phyloP scores from a whole-genome alignment of 148 eudicot genomes.

The Rhododendron ferrugineum region DNA sequence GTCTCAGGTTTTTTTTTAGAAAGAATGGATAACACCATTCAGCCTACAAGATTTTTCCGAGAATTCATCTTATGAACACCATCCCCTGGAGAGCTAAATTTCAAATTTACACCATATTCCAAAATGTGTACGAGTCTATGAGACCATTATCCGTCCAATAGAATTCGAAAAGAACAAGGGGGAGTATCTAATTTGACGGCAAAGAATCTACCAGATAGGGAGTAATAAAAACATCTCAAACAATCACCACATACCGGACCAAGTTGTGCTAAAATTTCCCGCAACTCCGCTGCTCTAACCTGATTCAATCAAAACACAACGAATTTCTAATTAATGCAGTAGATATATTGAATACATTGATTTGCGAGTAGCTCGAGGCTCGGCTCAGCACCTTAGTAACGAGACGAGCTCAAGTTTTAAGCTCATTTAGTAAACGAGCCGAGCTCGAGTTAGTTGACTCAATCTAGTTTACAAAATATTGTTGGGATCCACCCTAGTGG shows the following conservation, averaged over 20 bases:
- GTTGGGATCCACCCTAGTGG: too few species aligned
- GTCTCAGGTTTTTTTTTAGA: not conserved
- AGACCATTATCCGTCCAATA: not conserved
- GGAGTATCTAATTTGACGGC: not conserved
- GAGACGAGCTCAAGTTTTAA: not conserved
- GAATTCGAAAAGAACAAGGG: not conserved
- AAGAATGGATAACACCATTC: not conserved
- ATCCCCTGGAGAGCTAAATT: not conserved
- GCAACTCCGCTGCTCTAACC: slow-evolving; percentile 92
- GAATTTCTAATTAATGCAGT: not conserved
- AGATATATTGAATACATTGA: not conserved
- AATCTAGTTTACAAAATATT: not conserved
- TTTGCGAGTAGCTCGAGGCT: not conserved
- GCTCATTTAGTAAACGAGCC: not conserved
- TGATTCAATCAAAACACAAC: slow-evolving; percentile 9
- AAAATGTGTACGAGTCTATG: not conserved
- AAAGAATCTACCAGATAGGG: not conserved
- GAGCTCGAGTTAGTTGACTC: not conserved
- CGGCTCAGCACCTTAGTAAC: not conserved
- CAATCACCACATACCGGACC: slow-evolving; percentile 61
- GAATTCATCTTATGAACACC: not conserved
- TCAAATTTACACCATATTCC: not conserved
- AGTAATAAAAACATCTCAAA: not conserved
- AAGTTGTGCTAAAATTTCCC: slow-evolving; percentile 74
- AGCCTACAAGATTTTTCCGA: not conserved